phyloP scores from a whole-genome alignment of 306 rosid genomes.

The Cicer judaicum region DNA sequence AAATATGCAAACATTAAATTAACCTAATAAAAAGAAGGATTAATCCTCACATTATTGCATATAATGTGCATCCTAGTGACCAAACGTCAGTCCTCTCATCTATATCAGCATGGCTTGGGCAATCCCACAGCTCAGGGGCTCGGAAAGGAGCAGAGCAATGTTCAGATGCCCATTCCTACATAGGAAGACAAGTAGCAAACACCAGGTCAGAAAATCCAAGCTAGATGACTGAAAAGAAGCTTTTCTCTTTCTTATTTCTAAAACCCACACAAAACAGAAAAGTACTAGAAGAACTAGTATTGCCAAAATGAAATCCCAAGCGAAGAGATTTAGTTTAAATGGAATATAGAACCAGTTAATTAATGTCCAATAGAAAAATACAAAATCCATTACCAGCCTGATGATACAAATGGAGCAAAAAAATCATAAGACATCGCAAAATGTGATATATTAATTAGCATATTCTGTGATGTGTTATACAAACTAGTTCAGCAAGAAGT shows the following conservation, averaged over 20 bases:
- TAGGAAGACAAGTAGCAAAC: conserved; percentile 41
- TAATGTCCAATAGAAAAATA: conserved; percentile 7
- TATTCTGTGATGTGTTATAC: neutral
- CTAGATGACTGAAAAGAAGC: conserved; percentile 40
- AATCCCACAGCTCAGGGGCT: conserved; percentile 99
- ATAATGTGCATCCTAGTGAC: conserved; percentile 98
- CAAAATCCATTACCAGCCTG: conserved; percentile 6
- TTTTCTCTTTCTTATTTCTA: conserved; percentile 34
- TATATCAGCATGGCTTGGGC: conserved; percentile 83
- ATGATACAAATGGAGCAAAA: conserved; percentile 32
- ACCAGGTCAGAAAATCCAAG: conserved; percentile 36
- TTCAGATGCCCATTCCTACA: conserved; percentile 99
- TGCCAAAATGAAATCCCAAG: conserved; percentile 24
- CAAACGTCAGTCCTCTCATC: conserved; percentile 98
- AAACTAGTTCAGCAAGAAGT: conserved; percentile 15
- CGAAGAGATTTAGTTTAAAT: conserved; percentile 32
- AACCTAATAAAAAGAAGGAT: conserved; percentile 25
- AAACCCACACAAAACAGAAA: conserved; percentile 23
- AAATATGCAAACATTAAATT: conserved; percentile 19
- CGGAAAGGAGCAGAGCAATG: conserved; percentile 97
- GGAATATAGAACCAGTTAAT: neutral
- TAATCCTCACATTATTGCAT: conserved; percentile 87
- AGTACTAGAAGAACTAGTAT: conserved; percentile 12
- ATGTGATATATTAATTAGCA: neutral
- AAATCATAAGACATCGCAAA: conserved; percentile 23